Evolutionary conservation across 768 basidiomycete genomes (phyloP), one percentile per base, ranked within the genome.

Genomic region (Sarcodon aspratus): DNA sequence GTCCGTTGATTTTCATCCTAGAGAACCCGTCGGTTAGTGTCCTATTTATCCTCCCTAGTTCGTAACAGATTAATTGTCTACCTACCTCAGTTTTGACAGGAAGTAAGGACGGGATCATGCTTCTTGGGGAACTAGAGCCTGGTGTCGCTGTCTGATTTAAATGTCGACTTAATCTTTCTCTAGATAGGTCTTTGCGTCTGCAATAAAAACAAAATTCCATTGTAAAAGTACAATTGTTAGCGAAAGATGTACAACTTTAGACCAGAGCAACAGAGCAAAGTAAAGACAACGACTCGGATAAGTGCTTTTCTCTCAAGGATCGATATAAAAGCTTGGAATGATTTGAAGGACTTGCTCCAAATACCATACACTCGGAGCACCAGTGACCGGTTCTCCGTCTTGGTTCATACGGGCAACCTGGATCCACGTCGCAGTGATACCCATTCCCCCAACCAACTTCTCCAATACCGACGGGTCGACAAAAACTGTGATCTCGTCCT

Each of bases 1-100:
- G 1, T 71, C 84, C n/a, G 90, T 92, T 0, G 96, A 95, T 57
- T 96, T 95, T 72, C 92, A 95, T 63, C 93, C 95, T 8, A 90
- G 83, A 59, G 93, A 96, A 57, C 94, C 93, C 9, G 93, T 96
- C 63, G 78, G 92, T 95, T 64, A 54, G 92, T 71, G 27, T 35
- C 5, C 43, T 9, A 34, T 31, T 52, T 12, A 9, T 48, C 11
- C 12, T 45, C 18, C 18, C 40, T 18, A 6, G 15, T 15, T 15
- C 17, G 9, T 13, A 85, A 88, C 62, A 76, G 88, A 31, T 18
- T 36, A 11, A 17, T 46, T 15, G 43, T 49, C n/a, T 10, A 37
- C 36, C 47, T 45, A 36, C 51, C 42, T 15, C 57, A 93, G 92
- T 97, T 51, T 71, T 97, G 50, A 95, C 93, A 3, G 85, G 78